Conservation (phyloP, 805 yeast species). For the Grigorovia transvaalensis region DNA sequence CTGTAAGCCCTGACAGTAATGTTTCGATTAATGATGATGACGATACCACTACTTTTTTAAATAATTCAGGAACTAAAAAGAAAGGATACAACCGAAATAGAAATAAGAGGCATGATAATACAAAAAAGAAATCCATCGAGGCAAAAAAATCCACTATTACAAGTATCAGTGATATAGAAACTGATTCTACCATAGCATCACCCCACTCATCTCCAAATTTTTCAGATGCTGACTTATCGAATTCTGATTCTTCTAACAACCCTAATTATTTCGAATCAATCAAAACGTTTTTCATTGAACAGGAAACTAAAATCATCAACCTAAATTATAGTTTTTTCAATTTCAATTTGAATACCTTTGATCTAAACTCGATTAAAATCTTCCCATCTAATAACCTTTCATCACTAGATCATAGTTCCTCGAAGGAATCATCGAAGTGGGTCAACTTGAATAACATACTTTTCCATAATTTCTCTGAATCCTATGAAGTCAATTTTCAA, state of each 20-base stretch:
- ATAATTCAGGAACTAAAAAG: no score
- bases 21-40: no score
- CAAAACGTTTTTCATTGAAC: neutral
- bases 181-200: neutral
- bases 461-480: conserved; percentile 17
- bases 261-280: neutral
- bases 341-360: neutral
- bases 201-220: neutral
- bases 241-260: neutral
- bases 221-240: neutral
- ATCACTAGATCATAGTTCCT: neutral
- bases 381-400: neutral
- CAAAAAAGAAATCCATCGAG: no score
- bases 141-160: no score
- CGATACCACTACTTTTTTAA: no score
- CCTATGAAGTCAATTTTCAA: conserved; percentile 17
- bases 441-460: conserved; percentile 16
- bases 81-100: no score
- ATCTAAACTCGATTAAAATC: neutral
- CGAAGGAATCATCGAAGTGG: neutral
- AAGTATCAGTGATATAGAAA: neutral
- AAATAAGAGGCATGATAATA: no score
- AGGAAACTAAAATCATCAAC: neutral
- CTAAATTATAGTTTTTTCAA: neutral
- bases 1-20: neutral